Evolutionary conservation across 495 filamentous ascomycete genomes (phyloP), one percentile per base, ranked within the genome.

Genomic region (Aspergillus homomorphus): DNA sequence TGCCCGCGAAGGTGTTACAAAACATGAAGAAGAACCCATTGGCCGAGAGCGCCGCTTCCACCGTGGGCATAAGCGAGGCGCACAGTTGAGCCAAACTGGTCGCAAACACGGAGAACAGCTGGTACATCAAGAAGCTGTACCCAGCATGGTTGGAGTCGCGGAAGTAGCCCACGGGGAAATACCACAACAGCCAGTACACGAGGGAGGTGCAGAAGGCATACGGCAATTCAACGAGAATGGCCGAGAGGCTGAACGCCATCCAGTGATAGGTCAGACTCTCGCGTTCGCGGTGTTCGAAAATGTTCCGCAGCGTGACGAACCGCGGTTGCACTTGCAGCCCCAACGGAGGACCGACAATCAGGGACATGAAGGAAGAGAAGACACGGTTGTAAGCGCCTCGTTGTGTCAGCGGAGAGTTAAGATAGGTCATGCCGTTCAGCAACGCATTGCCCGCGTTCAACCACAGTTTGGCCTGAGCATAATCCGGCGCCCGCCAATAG

Each of bases 261-360:
- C 77, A 81, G n/a, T 64, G 67, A 57, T 81, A 81, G 15, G 68
- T 68, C 44, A 68, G 72, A 10, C 64, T 69, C 16, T 70, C 73
- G 0, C 68, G 60, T 57, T 81, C 76, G 6, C 73, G 68, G 15
- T 55, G 70, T 66, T 63, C 70, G 44, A 56, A 77, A 3, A 78
- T 60, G 16, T 68, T 58, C 3, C 77, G 69, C 28, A 73, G 64
- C 0, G 65, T 66, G 54, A 78, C 60, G 59, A 78, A 80, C 38
- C 69, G 68, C 0, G 76, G 77, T 62, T 73, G 68, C 14, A 79
- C 70, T 53, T 75, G 72, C 44, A 76, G 69, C 14, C 71, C 65
- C 14, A 74, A 59, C 10, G 66, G 63, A 18, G 70, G 66, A 26
- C 67, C 67, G 22, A 74, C 62, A 23, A 69, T 73, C 22, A 76